A percentile compares a stretch with the other conserved stretches of the same genome.
Conservation (phyloP, 306 rosid species). For the Sindora glabra region DNA sequence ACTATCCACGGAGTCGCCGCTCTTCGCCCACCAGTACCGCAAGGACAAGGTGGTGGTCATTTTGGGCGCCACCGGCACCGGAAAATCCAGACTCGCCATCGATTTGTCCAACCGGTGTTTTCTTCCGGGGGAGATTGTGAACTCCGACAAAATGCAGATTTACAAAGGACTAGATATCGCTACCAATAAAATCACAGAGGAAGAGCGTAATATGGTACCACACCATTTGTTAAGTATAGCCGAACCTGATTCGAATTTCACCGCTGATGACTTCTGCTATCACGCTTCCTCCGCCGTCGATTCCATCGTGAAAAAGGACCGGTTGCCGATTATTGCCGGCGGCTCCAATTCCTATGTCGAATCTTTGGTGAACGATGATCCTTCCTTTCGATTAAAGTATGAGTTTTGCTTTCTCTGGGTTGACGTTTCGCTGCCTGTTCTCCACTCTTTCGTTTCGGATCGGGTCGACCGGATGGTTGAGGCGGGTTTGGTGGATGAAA, state of each 20-base stretch:
- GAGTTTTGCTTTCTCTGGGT: conserved; percentile 47
- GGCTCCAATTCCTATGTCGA: conserved; percentile 42
- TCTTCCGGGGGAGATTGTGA: conserved; percentile 57
- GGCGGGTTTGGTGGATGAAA: conserved; percentile 29
- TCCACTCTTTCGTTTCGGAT: conserved; percentile 20
- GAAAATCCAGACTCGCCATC: conserved; percentile 69
- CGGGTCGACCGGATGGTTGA: conserved; percentile 40
- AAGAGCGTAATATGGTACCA: conserved; percentile 56
- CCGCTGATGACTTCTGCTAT: conserved; percentile 21
- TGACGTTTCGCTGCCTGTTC: conserved; percentile 12
- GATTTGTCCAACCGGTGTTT: conserved; percentile 62
- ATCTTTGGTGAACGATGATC: conserved; percentile 18
- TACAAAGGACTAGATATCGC: conserved; percentile 62
- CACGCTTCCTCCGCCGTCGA: conserved; percentile 27
- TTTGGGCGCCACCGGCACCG: conserved; percentile 82
- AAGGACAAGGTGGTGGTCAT: conserved; percentile 57
- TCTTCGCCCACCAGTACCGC: conserved; percentile 36
- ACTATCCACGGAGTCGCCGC: conserved; percentile 20
- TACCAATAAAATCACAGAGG: conserved; percentile 59
- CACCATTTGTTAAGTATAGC: conserved; percentile 53
- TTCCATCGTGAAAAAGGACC: conserved; percentile 23
- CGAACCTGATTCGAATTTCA: conserved; percentile 27
- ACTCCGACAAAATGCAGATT: conserved; percentile 83
- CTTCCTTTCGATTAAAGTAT: conserved; percentile 16
- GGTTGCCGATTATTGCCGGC: conserved; percentile 39